phyloP scores from a whole-genome alignment of 2,329 filamentous ascomycete genomes.

The Dactylellina sp. region DNA sequence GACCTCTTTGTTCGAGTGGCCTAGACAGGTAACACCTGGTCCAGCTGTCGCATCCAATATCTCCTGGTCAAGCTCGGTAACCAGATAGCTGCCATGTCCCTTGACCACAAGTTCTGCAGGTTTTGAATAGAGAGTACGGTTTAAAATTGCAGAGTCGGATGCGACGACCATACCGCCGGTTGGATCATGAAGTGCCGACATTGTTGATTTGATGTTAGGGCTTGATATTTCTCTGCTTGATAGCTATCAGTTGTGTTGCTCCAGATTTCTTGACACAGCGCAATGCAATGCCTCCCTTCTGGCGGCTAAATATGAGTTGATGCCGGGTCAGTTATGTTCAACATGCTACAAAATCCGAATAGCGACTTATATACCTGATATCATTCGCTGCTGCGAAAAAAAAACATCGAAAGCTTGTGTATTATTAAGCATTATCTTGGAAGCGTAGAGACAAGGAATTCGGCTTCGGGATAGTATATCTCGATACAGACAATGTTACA shows the following conservation, averaged over 20 bases:
- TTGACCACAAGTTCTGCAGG: conserved; percentile 41
- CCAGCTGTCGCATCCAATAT: conserved; percentile 80
- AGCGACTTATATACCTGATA: too few relatives aligned
- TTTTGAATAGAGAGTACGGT: conserved; percentile 48
- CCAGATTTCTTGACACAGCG: too few relatives aligned
- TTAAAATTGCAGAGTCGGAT: conserved; percentile 36
- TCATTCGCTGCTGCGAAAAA: too few relatives aligned
- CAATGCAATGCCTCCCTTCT: too few relatives aligned
- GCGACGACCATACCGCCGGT: conserved; percentile 17
- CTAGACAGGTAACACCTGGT: conserved; percentile 78
- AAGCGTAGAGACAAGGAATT: too few relatives aligned
- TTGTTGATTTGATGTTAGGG: background rate
- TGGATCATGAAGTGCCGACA: conserved; percentile 41
- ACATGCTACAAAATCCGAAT: too few relatives aligned
- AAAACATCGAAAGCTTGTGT: background rate
- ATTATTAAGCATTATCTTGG: background rate
- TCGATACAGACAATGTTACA: too few relatives aligned
- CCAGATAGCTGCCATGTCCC: conserved; percentile 46
- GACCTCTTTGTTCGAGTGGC: conserved; percentile 74
- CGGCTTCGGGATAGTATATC: too few relatives aligned
- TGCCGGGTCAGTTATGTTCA: too few relatives aligned
- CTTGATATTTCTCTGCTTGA: background rate
- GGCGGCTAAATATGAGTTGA: too few relatives aligned
- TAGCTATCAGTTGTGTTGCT: too few relatives aligned
- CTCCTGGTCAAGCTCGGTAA: conserved; percentile 59